These are phyloP conservation scores for Exophiala sp. DNA, from an alignment of 2,329 filamentous ascomycete genomes.

Conservation along the genomic window DNA sequence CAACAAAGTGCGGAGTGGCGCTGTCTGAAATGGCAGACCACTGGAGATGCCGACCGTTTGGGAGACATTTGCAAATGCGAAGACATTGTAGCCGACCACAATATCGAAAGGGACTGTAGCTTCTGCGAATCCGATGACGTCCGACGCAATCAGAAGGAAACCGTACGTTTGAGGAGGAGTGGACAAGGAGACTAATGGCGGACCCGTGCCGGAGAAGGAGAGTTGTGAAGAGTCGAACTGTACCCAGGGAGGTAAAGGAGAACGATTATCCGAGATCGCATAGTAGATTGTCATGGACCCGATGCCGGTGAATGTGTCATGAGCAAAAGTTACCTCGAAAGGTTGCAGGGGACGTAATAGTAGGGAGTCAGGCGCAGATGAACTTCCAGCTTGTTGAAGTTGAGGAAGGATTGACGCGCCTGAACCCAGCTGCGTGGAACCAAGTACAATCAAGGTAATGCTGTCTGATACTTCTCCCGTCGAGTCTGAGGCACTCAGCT, in stretches of 20 bases:
- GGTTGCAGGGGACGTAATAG: conserved; percentile 37
- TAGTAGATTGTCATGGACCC: conserved; percentile 64
- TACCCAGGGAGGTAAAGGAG: conserved; percentile 83
- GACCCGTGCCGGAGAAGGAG: conserved; percentile 68
- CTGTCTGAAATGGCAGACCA: conserved; percentile 53
- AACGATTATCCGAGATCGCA: conserved; percentile 70
- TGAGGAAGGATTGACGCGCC: conserved; percentile 37
- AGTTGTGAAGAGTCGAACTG: conserved; percentile 64
- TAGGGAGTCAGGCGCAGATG: conserved; percentile 39
- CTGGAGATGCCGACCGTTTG: conserved; percentile 57
- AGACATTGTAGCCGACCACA: conserved; percentile 65
- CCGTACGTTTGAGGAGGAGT: conserved; percentile 69
- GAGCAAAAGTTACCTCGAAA: conserved; percentile 69
- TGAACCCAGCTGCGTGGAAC: conserved; percentile 35
- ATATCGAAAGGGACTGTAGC: conserved; percentile 65
- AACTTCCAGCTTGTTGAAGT: conserved; percentile 35
- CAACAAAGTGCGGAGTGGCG: conserved; percentile 50
- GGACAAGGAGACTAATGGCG: conserved; percentile 59
- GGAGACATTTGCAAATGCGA: conserved; percentile 59
- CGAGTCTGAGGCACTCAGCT: conserved; percentile 66
- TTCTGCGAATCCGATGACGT: conserved; percentile 73
- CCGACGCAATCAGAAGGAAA: conserved; percentile 72
- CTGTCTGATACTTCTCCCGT: conserved; percentile 62
- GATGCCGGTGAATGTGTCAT: conserved; percentile 61
- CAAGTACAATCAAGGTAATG: conserved; percentile 68